Conservation (phyloP, 306 rosid genomes). For the Ammopiptanthus mongolicus region DNA sequence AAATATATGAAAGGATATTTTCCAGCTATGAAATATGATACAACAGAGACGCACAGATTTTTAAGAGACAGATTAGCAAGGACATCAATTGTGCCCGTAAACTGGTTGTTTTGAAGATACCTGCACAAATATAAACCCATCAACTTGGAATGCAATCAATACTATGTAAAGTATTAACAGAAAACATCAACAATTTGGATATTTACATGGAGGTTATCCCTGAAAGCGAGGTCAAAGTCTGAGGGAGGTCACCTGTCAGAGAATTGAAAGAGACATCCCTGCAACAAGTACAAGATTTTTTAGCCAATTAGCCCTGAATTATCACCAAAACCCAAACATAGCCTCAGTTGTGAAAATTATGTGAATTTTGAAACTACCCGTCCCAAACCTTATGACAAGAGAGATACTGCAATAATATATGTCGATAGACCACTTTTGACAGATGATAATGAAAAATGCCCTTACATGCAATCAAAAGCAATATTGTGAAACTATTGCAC, state of each 20-base stretch:
- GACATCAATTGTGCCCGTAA: slow-evolving; percentile 77
- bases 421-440: not conserved
- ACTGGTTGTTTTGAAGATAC: slow-evolving; percentile 82
- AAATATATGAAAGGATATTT: slow-evolving; percentile 15
- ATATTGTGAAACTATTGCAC: not conserved
- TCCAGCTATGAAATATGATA: slow-evolving; percentile 17
- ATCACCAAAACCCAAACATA: slow-evolving; percentile 13
- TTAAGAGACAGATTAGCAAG: slow-evolving; percentile 80
- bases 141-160: slow-evolving; percentile 27
- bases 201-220: slow-evolving; percentile 61
- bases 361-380: not conserved
- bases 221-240: slow-evolving; percentile 79
- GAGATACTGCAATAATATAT: not conserved
- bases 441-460: not conserved
- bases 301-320: slow-evolving; percentile 1
- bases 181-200: not conserved
- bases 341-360: not conserved
- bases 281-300: slow-evolving; percentile 33
- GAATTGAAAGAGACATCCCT: slow-evolving; percentile 91
- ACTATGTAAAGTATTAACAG: slow-evolving; percentile 17
- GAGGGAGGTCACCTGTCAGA: slow-evolving; percentile 76
- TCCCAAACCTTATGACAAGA: slow-evolving; percentile 4
- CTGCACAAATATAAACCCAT: slow-evolving; percentile 41
- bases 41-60: slow-evolving; percentile 53
- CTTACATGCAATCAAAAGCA: slow-evolving; percentile 9